Base-by-base conservation (phyloP, 2,329 filamentous ascomycete species). In the Nemania diffusa region DNA sequence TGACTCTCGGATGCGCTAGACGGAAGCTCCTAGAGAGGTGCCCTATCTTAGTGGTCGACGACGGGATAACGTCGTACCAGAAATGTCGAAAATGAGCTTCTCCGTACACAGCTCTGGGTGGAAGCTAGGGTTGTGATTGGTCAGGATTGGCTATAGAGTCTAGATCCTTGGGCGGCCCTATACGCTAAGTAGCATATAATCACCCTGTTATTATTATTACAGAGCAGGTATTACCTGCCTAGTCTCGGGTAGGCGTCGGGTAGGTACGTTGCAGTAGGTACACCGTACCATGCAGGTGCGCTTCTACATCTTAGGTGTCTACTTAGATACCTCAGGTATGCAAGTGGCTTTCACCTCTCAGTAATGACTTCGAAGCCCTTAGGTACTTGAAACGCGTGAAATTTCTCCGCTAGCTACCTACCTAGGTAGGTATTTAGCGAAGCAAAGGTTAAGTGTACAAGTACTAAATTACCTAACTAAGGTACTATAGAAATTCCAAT, bases 121-220 rank as follows among this genome's bases (percentile, higher is more conserved):
- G 32, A 34, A 40, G 24, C n/a, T n/a, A 22, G 42, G 51, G 1
- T 22, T 13, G 20, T 62, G 52, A 62, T 62, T 66, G 64, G 64
- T 34, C 20, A 5, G 26, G 24, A 53, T 27, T n/a, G 6, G 26
- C 20, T n/a, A 3, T 42, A 34, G 32, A 29, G 37, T 27, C 53
- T 53, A 32, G 51, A 60, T 32, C 40, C 42, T 57, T 37, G 32
- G 55, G 27, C 34, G 3, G 3, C 34, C n/a, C n/a, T n/a, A n/a
- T n/a, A n/a, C n/a, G n/a, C 34, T 40, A 15, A 7, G 8, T 13
- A 13, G 9, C 34, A 40, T 40, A 40, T 40, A 13, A 40, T 7
- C 15, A 3, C 6, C 5, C 17, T 46, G 15, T 44, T 44, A 20
- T 7, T 44, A n/a, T 13, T 17, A 11, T 2, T 46, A 20, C n/a